phyloP scores from a whole-genome alignment of 2,329 filamentous ascomycete species.

The Davidsoniella eucalypti region DNA sequence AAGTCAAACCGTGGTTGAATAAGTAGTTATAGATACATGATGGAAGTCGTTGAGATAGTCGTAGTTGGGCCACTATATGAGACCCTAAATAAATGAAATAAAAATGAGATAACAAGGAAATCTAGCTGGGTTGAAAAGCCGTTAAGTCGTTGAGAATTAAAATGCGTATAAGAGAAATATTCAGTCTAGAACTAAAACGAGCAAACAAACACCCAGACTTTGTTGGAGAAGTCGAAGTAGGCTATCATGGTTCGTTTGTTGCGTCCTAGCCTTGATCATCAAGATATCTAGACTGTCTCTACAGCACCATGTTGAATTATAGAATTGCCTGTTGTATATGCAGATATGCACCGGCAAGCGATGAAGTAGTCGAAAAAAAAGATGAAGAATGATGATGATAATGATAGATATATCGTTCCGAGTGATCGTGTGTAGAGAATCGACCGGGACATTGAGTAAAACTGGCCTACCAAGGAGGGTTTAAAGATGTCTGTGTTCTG shows the following conservation, averaged over 20 bases:
- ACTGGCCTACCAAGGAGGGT: not conserved
- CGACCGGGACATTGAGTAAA: no score
- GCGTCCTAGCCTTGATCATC: not conserved
- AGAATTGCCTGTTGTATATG: slow-evolving; percentile 1
- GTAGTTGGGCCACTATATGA: not conserved
- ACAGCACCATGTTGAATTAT: slow-evolving; percentile 11
- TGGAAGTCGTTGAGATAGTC: slow-evolving; percentile 7
- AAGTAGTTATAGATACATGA: slow-evolving; percentile 4
- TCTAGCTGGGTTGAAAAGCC: slow-evolving; percentile 13
- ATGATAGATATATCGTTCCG: not conserved
- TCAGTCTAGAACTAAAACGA: not conserved
- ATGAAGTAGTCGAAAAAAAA: not conserved
- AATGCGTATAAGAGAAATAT: slow-evolving; percentile 1
- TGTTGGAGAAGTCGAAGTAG: slow-evolving; percentile 9
- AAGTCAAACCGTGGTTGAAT: slow-evolving; percentile 5
- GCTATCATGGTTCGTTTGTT: not conserved
- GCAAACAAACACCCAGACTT: slow-evolving; percentile 1
- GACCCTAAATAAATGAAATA: not conserved
- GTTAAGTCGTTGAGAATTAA: slow-evolving; percentile 12
- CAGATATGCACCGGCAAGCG: not conserved
- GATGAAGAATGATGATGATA: not conserved
- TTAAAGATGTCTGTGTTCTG: slow-evolving; percentile 5
- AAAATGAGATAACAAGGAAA: slow-evolving; percentile 3
- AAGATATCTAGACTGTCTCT: not conserved
- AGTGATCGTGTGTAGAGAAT: no score